Conservation (phyloP, 192 early-diverging fungal genomes). For the Rhizoclosmatium globosum region DNA sequence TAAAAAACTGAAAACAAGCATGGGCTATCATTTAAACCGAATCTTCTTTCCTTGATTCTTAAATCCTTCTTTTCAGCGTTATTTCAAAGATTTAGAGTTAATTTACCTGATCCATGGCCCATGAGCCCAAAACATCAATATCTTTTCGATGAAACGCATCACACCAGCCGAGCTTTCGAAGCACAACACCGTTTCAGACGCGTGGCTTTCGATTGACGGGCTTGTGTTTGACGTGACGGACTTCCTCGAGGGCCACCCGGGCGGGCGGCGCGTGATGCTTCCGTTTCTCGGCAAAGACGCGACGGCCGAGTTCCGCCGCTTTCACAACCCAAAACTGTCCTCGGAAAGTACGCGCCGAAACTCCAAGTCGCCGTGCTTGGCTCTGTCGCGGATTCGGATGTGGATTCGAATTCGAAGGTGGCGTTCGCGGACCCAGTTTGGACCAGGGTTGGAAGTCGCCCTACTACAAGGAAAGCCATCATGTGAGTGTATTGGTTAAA, state of each 20-base stretch:
- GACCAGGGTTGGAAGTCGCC: slow-evolving; percentile 65
- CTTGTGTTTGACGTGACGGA: slow-evolving; percentile 62
- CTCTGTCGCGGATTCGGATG: not conserved
- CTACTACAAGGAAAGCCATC: slow-evolving; percentile 82
- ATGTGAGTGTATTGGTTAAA: not conserved
- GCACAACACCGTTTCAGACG: slow-evolving; percentile 76
- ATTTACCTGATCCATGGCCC: too few relatives aligned
- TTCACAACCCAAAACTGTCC: slow-evolving; percentile 65
- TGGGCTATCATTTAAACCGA: too few relatives aligned
- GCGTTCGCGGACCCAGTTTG: slow-evolving; percentile 83
- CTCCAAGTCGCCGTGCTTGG: slow-evolving; percentile 4
- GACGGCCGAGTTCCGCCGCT: slow-evolving; percentile 80
- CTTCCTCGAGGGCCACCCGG: slow-evolving; percentile 59
- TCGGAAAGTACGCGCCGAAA: not conserved
- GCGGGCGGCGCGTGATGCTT: slow-evolving; percentile 74
- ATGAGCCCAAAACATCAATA: too few relatives aligned
- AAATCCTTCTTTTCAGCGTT: too few relatives aligned
- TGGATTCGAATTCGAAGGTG: slow-evolving; percentile 36
- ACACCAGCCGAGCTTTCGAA: slow-evolving; percentile 73
- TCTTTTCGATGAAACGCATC: slow-evolving; percentile 35
- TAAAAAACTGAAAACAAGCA: too few relatives aligned
- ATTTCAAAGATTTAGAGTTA: too few relatives aligned
- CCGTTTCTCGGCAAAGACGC: slow-evolving; percentile 81
- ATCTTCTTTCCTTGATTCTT: too few relatives aligned
- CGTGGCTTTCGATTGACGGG: slow-evolving; percentile 82